Evolutionary conservation across 2,329 filamentous ascomycete genomes (phyloP).

Genomic region (Stemphylium lycopersici): DNA sequence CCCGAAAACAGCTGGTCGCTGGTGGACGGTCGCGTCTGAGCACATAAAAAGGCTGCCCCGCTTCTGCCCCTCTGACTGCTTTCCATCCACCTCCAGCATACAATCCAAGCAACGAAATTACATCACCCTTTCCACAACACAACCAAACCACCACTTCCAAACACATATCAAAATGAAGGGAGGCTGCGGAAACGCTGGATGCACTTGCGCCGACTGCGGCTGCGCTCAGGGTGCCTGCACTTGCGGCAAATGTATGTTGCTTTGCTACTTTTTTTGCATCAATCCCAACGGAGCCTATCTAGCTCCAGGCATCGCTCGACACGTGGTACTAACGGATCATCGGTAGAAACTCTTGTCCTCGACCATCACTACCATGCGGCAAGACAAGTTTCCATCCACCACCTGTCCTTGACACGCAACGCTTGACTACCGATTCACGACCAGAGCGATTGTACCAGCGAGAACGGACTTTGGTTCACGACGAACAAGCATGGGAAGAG

Average conservation of each 20-base stretch:
- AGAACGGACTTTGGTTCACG: neutral
- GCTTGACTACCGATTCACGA: neutral
- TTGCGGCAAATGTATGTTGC: slow-evolving; percentile 30
- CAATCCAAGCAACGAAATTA: slow-evolving; percentile 11
- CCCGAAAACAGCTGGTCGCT: slow-evolving; percentile 21
- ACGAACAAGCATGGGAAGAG: neutral
- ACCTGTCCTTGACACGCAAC: neutral
- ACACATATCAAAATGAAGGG: slow-evolving; percentile 37
- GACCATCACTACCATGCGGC: slow-evolving; percentile 3
- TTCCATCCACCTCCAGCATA: slow-evolving; percentile 13
- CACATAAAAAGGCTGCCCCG: slow-evolving; percentile 25
- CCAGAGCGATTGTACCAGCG: neutral
- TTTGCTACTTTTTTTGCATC: neutral
- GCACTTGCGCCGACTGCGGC: slow-evolving; percentile 44
- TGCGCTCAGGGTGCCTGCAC: slow-evolving; percentile 42
- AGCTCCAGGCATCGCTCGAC: neutral
- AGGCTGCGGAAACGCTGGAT: slow-evolving; percentile 43
- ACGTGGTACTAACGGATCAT: neutral
- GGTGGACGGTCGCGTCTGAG: slow-evolving; percentile 2
- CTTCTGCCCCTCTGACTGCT: slow-evolving; percentile 17
- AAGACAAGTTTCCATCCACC: neutral
- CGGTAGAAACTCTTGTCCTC: neutral
- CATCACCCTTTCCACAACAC: slow-evolving; percentile 7
- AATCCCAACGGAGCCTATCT: neutral
- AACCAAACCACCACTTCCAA: slow-evolving; percentile 11